phyloP scores from a whole-genome alignment of 1,139 yeast genomes.

The Petasospora rhodanensis region DNA sequence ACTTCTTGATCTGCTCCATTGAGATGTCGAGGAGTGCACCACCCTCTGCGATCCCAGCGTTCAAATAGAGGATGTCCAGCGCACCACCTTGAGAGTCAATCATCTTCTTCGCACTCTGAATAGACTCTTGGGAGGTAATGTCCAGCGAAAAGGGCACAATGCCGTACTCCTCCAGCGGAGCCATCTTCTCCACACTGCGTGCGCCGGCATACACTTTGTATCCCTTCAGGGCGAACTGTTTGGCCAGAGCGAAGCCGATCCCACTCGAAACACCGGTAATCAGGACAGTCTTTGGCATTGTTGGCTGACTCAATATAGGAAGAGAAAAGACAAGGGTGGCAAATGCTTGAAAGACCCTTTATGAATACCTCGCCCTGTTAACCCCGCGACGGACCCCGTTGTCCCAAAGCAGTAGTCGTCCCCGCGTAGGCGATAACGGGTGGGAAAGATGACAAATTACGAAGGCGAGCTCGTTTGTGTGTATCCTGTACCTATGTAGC shows the following conservation, averaged over 20 bases:
- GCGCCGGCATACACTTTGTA: slow-evolving; percentile 70
- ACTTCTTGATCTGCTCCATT: slow-evolving; percentile 45
- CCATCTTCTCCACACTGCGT: slow-evolving; percentile 58
- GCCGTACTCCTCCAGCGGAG: slow-evolving; percentile 38
- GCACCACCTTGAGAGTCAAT: slow-evolving; percentile 32
- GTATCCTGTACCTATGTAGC: too few species aligned
- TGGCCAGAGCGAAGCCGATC: slow-evolving; percentile 65
- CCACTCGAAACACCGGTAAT: slow-evolving; percentile 80
- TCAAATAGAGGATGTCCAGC: slow-evolving; percentile 58
- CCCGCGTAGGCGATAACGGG: too few species aligned
- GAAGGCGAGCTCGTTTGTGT: too few species aligned
- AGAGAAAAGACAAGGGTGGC: too few species aligned
- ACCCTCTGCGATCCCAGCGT: slow-evolving; percentile 62
- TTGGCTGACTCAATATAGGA: too few species aligned
- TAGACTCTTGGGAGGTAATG: slow-evolving; percentile 47
- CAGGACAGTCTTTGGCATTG: slow-evolving; percentile 15
- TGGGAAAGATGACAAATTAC: too few species aligned
- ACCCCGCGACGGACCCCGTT: too few species aligned
- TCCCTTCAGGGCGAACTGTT: slow-evolving; percentile 58
- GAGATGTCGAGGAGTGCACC: slow-evolving; percentile 63
- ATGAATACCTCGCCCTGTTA: too few species aligned
- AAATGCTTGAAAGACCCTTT: too few species aligned
- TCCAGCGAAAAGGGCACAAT: slow-evolving; percentile 39
- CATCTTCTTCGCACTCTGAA: slow-evolving; percentile 41
- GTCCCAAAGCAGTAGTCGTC: too few species aligned